Conservation (phyloP, 2,329 filamentous ascomycete genomes). For the Lachnellula cervina region DNA sequence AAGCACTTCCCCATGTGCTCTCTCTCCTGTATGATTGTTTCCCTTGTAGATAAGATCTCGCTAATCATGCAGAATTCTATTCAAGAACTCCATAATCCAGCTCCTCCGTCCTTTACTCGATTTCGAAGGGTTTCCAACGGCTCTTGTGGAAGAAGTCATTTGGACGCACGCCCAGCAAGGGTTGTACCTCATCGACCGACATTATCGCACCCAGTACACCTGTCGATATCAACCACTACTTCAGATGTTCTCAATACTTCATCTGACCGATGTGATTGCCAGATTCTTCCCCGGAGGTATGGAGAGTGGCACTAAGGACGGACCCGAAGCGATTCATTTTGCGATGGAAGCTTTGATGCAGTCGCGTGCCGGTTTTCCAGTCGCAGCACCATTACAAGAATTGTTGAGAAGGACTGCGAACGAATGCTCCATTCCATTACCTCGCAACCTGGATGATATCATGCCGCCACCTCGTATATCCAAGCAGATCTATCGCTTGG, state of each 20-base stretch:
- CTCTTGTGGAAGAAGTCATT: slow-evolving; percentile 23
- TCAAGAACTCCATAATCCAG: slow-evolving; percentile 26
- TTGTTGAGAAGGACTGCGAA: slow-evolving; percentile 27
- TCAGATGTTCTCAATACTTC: slow-evolving; percentile 32
- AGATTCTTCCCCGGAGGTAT: slow-evolving; percentile 27
- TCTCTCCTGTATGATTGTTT: slow-evolving; percentile 29
- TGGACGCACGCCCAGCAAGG: slow-evolving; percentile 31
- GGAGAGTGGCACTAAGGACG: slow-evolving; percentile 22
- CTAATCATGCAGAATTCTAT: slow-evolving; percentile 30
- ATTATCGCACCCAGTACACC: slow-evolving; percentile 27
- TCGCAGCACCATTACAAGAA: slow-evolving; percentile 30
- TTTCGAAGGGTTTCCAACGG: slow-evolving; percentile 22
- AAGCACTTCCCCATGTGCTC: slow-evolving; percentile 30
- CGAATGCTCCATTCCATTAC: slow-evolving; percentile 22
- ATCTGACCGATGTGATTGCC: slow-evolving; percentile 29
- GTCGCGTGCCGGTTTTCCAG: slow-evolving; percentile 26
- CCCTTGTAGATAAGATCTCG: not conserved
- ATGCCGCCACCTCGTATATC: slow-evolving; percentile 10
- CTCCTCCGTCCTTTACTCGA: slow-evolving; percentile 31
- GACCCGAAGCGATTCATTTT: slow-evolving; percentile 25
- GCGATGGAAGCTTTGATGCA: slow-evolving; percentile 27
- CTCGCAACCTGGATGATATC: slow-evolving; percentile 16
- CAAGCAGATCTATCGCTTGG: slow-evolving; percentile 19
- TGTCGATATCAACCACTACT: slow-evolving; percentile 31
- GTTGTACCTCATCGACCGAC: slow-evolving; percentile 27